Evolutionary conservation across 2,329 filamentous ascomycete genomes (phyloP).

Genomic region (Dothistroma pini): DNA sequence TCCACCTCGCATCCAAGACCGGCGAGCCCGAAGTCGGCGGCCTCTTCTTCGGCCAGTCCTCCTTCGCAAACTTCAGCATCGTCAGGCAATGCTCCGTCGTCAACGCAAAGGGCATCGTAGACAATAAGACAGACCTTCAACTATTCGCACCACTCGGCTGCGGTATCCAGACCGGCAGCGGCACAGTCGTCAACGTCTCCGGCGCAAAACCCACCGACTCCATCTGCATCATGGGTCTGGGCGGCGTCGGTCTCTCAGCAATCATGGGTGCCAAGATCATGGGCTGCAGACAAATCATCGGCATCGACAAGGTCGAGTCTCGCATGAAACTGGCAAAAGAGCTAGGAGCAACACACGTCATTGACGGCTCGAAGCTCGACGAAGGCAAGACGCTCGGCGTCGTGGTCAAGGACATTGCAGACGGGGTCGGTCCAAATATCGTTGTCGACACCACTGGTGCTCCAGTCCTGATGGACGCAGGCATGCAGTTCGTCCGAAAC

Average conservation of each 20-base stretch:
- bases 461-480: slow-evolving; percentile 42
- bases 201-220: slow-evolving; percentile 37
- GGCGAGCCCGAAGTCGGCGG: slow-evolving; percentile 35
- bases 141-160: slow-evolving; percentile 47
- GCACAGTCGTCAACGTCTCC: slow-evolving; percentile 41
- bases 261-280: slow-evolving; percentile 49
- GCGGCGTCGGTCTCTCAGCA: slow-evolving; percentile 47
- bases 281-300: slow-evolving; percentile 40
- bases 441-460: slow-evolving; percentile 52
- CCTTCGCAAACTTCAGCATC: slow-evolving; percentile 41
- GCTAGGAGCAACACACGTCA: slow-evolving; percentile 40
- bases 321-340: slow-evolving; percentile 40
- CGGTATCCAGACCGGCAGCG: slow-evolving; percentile 46
- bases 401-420: slow-evolving; percentile 37
- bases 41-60: slow-evolving; percentile 50
- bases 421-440: slow-evolving; percentile 42
- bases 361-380: slow-evolving; percentile 35
- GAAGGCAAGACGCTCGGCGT: slow-evolving; percentile 35
- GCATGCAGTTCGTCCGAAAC: slow-evolving; percentile 42
- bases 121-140: slow-evolving; percentile 40
- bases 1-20: slow-evolving; percentile 24
- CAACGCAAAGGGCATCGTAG: slow-evolving; percentile 41
- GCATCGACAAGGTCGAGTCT: slow-evolving; percentile 38
- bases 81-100: slow-evolving; percentile 41
- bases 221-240: slow-evolving; percentile 44